phyloP scores from a whole-genome alignment of 1,139 yeast genomes.

The Chernovozyma aurita region DNA sequence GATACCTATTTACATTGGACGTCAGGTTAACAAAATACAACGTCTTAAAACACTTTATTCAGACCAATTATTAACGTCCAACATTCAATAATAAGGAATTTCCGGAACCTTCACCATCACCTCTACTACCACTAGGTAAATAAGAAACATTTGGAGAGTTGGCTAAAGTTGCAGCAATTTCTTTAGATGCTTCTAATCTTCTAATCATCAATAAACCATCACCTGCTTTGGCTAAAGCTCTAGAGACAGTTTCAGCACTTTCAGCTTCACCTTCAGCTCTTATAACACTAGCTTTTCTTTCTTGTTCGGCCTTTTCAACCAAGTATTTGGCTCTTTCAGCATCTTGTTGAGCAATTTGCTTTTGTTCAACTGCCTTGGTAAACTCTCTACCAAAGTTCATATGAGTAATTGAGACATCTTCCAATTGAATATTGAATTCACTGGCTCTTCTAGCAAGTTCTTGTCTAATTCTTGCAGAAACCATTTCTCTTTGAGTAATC shows the following conservation, averaged over 20 bases:
- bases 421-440: constrained; percentile 87
- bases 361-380: constrained; percentile 97
- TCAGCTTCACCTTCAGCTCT: constrained; percentile 99
- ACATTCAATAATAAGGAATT: constrained; percentile 39
- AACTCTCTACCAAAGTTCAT: constrained; percentile 96
- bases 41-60: too few species aligned
- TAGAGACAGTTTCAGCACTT: constrained; percentile 92
- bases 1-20: neutral
- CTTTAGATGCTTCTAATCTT: constrained; percentile 95
- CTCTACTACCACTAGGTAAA: constrained; percentile 56
- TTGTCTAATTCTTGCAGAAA: constrained; percentile 81
- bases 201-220: constrained; percentile 93
- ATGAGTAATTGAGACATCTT: constrained; percentile 97
- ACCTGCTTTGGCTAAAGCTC: constrained; percentile 91
- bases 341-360: constrained; percentile 98
- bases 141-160: constrained; percentile 85
- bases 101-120: constrained; percentile 23
- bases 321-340: constrained; percentile 95
- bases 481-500: constrained; percentile 95
- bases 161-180: constrained; percentile 86
- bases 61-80: constrained; percentile 27
- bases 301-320: constrained; percentile 97
- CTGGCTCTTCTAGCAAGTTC: constrained; percentile 81
- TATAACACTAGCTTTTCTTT: constrained; percentile 88
- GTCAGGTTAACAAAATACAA: neutral